A percentile compares a stretch with the other conserved stretches of the same genome.
Evolutionary conservation across 108 stramenopile species (phyloP).

Genomic region (Pseudonitzschia multistriata): DNA sequence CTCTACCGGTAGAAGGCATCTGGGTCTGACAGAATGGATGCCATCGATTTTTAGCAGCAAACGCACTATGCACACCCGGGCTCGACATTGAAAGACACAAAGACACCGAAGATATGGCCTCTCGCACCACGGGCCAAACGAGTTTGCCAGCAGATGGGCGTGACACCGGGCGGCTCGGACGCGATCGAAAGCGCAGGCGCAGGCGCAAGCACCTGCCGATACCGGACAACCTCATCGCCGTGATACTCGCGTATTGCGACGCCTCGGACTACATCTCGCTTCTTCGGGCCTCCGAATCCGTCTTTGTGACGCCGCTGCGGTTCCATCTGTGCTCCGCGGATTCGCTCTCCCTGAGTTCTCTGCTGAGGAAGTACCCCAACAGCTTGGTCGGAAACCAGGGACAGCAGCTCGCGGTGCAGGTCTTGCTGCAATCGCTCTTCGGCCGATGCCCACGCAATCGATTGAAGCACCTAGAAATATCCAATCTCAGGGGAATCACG

Average conservation of each 20-base stretch:
- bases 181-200: no score
- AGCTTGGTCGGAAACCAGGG: background rate
- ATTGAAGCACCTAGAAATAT: constrained; percentile 21
- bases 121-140: background rate
- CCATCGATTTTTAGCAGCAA: no score
- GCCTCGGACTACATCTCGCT: constrained; percentile 15
- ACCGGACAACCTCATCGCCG: constrained; percentile 1
- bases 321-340: background rate
- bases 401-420: background rate
- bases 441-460: background rate
- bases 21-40: no score
- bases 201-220: background rate
- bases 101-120: background rate
- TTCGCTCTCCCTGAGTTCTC: constrained; percentile 3
- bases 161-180: background rate
- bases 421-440: constrained; percentile 8
- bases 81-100: background rate
- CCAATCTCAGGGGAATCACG: constrained; percentile 14
- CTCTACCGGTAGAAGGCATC: no score
- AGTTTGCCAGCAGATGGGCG: background rate
- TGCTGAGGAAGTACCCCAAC: constrained; percentile 5
- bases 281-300: constrained; percentile 1
- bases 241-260: constrained; percentile 3
- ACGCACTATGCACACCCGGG: background rate
- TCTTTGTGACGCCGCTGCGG: constrained; percentile 1